Percentiles rank a stretch among this genome's conserved stretches.
These are phyloP conservation scores for Haplosporangium sp. DNA, from an alignment of 371 early-diverging fungal species.

Conservation along the genomic window DNA sequence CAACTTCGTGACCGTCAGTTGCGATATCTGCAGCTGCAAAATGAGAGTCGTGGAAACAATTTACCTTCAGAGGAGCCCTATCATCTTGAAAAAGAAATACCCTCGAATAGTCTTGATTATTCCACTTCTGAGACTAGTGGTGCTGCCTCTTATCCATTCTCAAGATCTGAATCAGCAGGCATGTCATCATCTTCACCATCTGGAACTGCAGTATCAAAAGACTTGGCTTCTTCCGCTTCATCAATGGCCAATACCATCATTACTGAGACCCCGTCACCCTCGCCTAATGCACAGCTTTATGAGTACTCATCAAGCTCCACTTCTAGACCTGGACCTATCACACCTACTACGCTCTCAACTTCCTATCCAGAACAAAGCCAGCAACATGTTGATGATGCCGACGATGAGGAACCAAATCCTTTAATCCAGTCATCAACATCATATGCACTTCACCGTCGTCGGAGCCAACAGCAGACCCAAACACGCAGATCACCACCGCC, in stretches of 20 bases:
- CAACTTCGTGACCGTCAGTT: slow-evolving; percentile 10
- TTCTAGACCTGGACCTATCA: background rate
- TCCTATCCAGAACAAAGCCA: background rate
- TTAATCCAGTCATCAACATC: slow-evolving; percentile 22
- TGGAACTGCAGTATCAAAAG: background rate
- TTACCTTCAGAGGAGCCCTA: slow-evolving; percentile 20
- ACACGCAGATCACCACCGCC: background rate
- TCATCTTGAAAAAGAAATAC: background rate
- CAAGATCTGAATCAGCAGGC: slow-evolving; percentile 8
- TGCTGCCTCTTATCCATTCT: background rate
- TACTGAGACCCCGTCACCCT: slow-evolving; percentile 9
- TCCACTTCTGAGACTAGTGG: no score
- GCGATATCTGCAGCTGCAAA: slow-evolving; percentile 9
- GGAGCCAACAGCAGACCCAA: slow-evolving; percentile 11
- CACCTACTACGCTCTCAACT: background rate
- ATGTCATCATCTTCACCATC: slow-evolving; percentile 4
- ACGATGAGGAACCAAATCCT: background rate
- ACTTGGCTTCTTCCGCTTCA: slow-evolving; percentile 2
- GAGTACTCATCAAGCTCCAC: background rate
- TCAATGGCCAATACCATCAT: background rate
- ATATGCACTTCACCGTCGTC: slow-evolving; percentile 18
- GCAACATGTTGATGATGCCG: background rate
- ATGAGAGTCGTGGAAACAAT: background rate
- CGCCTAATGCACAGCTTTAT: slow-evolving; percentile 7
- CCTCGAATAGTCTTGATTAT: background rate